These are phyloP conservation scores for Exophiala oligosperma DNA, from an alignment of 2,329 filamentous ascomycete genomes.

Conservation along the genomic window DNA sequence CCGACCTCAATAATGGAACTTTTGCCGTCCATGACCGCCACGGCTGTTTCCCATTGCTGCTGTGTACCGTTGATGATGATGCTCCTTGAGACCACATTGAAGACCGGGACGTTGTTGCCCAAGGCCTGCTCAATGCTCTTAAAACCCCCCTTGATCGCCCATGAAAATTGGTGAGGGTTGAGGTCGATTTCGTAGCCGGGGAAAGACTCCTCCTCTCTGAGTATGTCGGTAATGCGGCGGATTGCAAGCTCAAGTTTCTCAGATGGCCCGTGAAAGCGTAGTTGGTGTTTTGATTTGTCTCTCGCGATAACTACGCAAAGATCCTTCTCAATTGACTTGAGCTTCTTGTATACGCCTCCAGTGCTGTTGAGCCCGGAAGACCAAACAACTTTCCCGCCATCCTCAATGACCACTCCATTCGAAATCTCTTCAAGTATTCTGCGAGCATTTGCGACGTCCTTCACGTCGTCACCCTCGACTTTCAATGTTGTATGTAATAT, in stretches of 20 bases:
- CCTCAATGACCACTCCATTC: not conserved
- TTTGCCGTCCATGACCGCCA: conserved; percentile 21
- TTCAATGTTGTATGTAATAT: conserved; percentile 35
- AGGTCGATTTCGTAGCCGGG: conserved; percentile 19
- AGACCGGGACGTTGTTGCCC: conserved; percentile 24
- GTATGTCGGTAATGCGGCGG: conserved; percentile 19
- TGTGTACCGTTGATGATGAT: conserved; percentile 23
- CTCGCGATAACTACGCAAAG: conserved; percentile 26
- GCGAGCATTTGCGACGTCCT: conserved; percentile 1
- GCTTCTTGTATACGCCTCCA: conserved; percentile 24
- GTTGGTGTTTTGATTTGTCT: conserved; percentile 28
- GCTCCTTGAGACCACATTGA: conserved; percentile 25
- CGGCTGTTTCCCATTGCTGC: conserved; percentile 21
- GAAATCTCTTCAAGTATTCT: conserved; percentile 9
- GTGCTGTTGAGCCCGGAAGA: conserved; percentile 18
- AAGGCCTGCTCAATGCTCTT: conserved; percentile 21
- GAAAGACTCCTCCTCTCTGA: conserved; percentile 18
- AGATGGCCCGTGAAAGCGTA: conserved; percentile 26
- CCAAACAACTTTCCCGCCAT: conserved; percentile 4
- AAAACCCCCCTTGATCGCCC: conserved; percentile 25
- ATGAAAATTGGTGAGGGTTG: conserved; percentile 22
- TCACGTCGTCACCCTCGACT: conserved; percentile 36
- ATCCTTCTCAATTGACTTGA: conserved; percentile 28
- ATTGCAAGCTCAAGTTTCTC: conserved; percentile 26
- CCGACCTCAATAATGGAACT: conserved; percentile 9